Base-by-base conservation (phyloP, 148 eudicot species). In the Cornus florida region DNA sequence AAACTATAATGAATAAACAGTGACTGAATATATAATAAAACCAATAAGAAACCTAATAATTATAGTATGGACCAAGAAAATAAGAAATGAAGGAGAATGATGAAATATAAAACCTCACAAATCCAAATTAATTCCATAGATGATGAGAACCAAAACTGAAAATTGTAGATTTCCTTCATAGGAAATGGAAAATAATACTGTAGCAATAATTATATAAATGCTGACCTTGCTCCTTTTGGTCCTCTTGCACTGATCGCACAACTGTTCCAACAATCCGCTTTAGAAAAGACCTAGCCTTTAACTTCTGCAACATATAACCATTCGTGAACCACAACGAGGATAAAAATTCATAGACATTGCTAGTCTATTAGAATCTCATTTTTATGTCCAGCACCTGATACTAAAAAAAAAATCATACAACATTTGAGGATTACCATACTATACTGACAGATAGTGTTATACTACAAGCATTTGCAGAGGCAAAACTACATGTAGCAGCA, bases 221-320 rank as follows among this genome's bases (percentile, higher is more conserved):
- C 86, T 33, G 62, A 95, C 98, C 98, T 90, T 95, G 97, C 82
- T 95, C 98, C 84, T 86, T 93, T 79, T 95, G 97, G 84, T 95
- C 98, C 67, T 95, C 98, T 77, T 95, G 98, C 65, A 95, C 97
- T 80, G 97, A 93, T 75, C 98, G 90, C 78, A 95, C 98, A 81
- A 95, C 97, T 50, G 98, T 95, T 65, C 97, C 98, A 79, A 95
- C 97, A 74, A 95, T 89, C 75, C 97, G 89, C 89, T 88, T 93
- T 8, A 95, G 65, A 79, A 95, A 92, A 82, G 98, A 95, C 82
- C 91, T 86, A 38, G 90, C 90, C 79, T 93, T 95, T 83, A 78
- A 77, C 75, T 93, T 95, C 97, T 92, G 87, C 68, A 88, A 83
- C n/a, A 83, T 71, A 72, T 46, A 81, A 65, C 50, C 60, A 23